phyloP scores from a whole-genome alignment of 495 filamentous ascomycete genomes.

The Lasiosphaeriaceae sp. region DNA sequence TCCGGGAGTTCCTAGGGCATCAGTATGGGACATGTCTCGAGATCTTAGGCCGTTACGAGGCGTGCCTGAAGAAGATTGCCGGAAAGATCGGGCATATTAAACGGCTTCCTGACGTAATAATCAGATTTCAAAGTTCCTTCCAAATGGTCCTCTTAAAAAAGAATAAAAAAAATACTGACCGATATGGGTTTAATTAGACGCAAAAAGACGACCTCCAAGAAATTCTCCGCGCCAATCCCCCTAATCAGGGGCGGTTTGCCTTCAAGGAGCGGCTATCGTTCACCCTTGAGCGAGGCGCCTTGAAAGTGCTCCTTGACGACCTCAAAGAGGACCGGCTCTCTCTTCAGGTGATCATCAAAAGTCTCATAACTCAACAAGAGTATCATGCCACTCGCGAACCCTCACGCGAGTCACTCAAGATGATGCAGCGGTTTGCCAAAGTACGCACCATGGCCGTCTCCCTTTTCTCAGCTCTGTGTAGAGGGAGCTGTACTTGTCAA shows the following conservation, averaged over 20 bases:
- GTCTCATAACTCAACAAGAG: too few species aligned
- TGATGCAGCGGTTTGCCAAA: not conserved
- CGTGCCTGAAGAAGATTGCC: slow-evolving; percentile 9
- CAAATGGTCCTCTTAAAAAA: too few species aligned
- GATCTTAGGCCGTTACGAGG: slow-evolving; percentile 7
- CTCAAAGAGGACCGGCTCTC: slow-evolving; percentile 2
- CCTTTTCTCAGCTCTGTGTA: slow-evolving; percentile 1
- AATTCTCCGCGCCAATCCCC: not conserved
- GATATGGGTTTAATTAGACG: not conserved
- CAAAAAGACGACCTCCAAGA: slow-evolving; percentile 1
- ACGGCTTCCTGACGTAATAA: slow-evolving; percentile 3
- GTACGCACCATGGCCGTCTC: not conserved
- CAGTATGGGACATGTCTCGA: not conserved
- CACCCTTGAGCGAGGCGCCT: slow-evolving; percentile 4
- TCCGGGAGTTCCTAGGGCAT: not conserved
- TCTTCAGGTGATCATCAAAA: not conserved
- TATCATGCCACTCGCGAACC: too few species aligned
- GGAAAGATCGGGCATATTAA: slow-evolving; percentile 9
- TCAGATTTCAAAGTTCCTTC: not conserved
- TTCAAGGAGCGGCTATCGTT: slow-evolving; percentile 7
- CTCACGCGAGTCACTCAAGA: not conserved
- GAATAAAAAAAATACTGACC: too few species aligned
- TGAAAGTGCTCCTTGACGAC: slow-evolving; percentile 9
- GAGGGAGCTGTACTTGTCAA: not conserved
- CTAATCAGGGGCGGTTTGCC: not conserved